Conservation (phyloP, 345 rosid species). For the Populus tremula region DNA sequence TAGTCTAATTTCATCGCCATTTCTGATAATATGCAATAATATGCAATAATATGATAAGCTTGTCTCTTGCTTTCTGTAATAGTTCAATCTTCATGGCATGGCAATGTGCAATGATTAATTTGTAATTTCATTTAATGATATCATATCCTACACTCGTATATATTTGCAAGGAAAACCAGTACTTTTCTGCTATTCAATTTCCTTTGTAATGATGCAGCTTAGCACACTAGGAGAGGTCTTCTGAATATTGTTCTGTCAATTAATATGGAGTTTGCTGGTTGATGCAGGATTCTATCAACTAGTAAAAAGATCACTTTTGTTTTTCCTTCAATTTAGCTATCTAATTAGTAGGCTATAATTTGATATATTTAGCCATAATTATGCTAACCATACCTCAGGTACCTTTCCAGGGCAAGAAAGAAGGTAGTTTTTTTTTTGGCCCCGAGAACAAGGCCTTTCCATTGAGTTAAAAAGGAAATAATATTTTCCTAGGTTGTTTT, state of each 20-base stretch:
- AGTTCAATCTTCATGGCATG: background rate
- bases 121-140: background rate
- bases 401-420: background rate
- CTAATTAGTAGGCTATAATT: background rate
- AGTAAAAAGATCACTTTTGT: too few relatives aligned
- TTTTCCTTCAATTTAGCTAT: too few relatives aligned
- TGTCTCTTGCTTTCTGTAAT: background rate
- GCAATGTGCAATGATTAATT: background rate
- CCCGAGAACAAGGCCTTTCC: too few relatives aligned
- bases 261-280: too few relatives aligned
- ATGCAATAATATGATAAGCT: conserved; percentile 15
- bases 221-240: too few relatives aligned
- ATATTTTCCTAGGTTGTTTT: too few relatives aligned
- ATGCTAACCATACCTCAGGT: background rate
- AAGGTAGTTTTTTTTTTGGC: background rate
- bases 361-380: background rate
- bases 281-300: too few relatives aligned
- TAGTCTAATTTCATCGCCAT: background rate
- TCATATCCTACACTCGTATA: background rate
- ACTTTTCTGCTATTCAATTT: too few relatives aligned
- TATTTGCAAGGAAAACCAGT: background rate
- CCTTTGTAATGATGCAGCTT: too few relatives aligned
- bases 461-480: too few relatives aligned
- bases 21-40: background rate
- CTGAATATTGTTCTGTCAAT: too few relatives aligned